Base-by-base conservation (phyloP, 208 protist species). In the Endotrypanum monterogeii region DNA sequence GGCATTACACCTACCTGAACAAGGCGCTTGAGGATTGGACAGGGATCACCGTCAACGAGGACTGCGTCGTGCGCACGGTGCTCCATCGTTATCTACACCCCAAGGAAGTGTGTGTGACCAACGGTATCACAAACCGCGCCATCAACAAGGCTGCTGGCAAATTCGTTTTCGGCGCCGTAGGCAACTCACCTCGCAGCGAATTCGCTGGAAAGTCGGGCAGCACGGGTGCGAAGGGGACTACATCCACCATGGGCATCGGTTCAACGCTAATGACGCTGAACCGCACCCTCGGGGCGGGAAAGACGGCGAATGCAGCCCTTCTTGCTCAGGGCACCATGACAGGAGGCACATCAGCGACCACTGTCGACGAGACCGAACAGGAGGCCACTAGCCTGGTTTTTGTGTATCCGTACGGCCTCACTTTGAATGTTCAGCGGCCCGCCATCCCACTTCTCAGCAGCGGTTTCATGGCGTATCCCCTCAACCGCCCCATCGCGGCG, bases 11-110 rank as follows among this genome's bases (percentile, higher is more conserved):
- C 18, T 94, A 95, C 80, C 84, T 98, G 0, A 95, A 94, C 70
- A 66, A 80, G 44, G 74, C 68, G 2, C 65, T 98, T 0, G 89
- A 97, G 61, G 89, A 98, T 28, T 97, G 92, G 92, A 97, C 87
- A 12, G 97, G 96, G 41, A 96, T 98, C 41, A 89, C 80, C 6
- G 83, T 98, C 25, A 99, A 99, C 76, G 83, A 89, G 57, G 98
- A 99, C 77, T 94, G 90, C 52, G 98, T 99, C 20, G 89, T 99
- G 67, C 83, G 96, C 46, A 98, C 98, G 2, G 91, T 98, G 16
- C 96, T 98, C 83, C 94, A 98, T 83, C 98, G 98, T 71, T 99
- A 99, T 78, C 78, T 95, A n/a, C 98, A 99, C 83, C 98, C 98
- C 1, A 99, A 99, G 88, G 96, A 98, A 82, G 94, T 97, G 23